Evolutionary conservation across 2,329 filamentous ascomycete species (phyloP).

Genomic region (Aspergillus aculeatinus): DNA sequence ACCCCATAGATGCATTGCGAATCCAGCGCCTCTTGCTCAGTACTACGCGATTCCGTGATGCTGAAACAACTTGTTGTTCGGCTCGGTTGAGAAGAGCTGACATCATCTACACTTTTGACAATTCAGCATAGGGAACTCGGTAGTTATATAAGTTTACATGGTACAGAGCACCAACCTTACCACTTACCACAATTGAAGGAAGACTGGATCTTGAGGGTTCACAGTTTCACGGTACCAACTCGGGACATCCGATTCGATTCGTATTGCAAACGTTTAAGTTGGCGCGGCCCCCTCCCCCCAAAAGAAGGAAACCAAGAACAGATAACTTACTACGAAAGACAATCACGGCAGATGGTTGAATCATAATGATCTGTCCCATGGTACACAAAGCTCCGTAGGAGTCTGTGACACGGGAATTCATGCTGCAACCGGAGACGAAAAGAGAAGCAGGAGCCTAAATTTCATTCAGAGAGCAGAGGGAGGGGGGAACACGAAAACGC

Average conservation of each 20-base stretch:
- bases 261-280: background rate
- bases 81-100: slow-evolving; percentile 12
- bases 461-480: background rate
- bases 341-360: background rate
- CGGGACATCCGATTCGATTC: background rate
- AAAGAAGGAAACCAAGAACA: background rate
- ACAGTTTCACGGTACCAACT: background rate
- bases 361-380: slow-evolving; percentile 1
- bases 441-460: background rate
- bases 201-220: background rate
- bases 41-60: background rate
- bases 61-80: background rate
- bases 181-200: background rate
- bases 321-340: background rate
- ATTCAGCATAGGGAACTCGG: no score
- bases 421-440: no score
- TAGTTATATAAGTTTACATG: no score
- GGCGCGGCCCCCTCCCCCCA: background rate
- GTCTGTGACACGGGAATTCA: background rate
- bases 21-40: background rate
- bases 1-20: slow-evolving; percentile 5
- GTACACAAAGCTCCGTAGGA: slow-evolving; percentile 9
- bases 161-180: no score
- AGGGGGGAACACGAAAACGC: slow-evolving; percentile 7
- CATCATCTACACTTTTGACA: slow-evolving; percentile 10